Conservation (phyloP, 2,329 filamentous ascomycete genomes). For the Ophiostoma sp. region DNA sequence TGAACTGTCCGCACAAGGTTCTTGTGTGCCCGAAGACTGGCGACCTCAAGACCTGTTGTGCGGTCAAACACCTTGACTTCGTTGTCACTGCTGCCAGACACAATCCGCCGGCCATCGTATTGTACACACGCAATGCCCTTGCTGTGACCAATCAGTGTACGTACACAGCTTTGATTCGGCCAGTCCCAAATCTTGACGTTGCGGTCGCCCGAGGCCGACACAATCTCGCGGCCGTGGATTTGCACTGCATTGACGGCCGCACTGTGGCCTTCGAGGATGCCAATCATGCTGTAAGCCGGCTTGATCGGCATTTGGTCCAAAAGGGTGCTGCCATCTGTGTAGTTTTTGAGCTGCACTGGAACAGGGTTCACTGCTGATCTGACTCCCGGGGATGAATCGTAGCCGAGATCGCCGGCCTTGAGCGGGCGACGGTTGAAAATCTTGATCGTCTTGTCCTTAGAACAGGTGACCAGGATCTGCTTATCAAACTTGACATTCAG, state of each 20-base stretch:
- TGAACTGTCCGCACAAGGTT: slow-evolving; percentile 91
- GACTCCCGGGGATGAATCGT: slow-evolving; percentile 34
- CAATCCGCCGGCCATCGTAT: slow-evolving; percentile 86
- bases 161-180: slow-evolving; percentile 66
- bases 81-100: slow-evolving; percentile 93
- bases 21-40: slow-evolving; percentile 73
- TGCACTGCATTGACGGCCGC: slow-evolving; percentile 97
- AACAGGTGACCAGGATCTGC: slow-evolving; percentile 88
- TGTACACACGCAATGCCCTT: slow-evolving; percentile 98
- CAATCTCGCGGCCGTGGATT: slow-evolving; percentile 76
- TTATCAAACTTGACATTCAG: slow-evolving; percentile 90
- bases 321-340: slow-evolving; percentile 43
- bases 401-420: slow-evolving; percentile 54
- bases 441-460: slow-evolving; percentile 95
- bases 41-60: slow-evolving; percentile 78
- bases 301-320: slow-evolving; percentile 47
- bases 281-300: slow-evolving; percentile 69
- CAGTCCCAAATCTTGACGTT: slow-evolving; percentile 95
- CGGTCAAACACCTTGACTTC: slow-evolving; percentile 94
- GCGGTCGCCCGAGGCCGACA: slow-evolving; percentile 91
- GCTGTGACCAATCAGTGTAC: slow-evolving; percentile 77
- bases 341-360: slow-evolving; percentile 47
- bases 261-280: slow-evolving; percentile 72
- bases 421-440: slow-evolving; percentile 80
- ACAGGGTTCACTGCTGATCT: slow-evolving; percentile 48